A percentile compares a stretch with the other conserved stretches of the same genome.
Evolutionary conservation across 805 yeast species (phyloP).

Genomic region (Cyberlindnera xishuangbannaensis): DNA sequence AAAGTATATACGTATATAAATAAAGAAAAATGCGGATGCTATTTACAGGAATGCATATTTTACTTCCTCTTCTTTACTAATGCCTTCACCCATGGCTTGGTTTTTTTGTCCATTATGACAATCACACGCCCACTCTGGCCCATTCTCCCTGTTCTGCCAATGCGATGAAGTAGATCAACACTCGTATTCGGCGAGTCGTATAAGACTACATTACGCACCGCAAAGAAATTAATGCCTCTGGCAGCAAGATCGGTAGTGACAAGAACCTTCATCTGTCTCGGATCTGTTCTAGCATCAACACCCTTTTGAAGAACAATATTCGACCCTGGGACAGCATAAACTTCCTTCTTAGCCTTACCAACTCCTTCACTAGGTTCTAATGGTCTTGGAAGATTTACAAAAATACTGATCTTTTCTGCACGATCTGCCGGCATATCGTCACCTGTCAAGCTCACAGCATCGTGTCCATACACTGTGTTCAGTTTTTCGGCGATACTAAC

Average conservation of each 20-base stretch:
- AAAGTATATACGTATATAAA: too few species aligned
- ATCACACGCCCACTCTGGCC: slow-evolving; percentile 85
- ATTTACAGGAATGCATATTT: too few species aligned
- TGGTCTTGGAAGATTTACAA: slow-evolving; percentile 53
- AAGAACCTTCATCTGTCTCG: slow-evolving; percentile 51
- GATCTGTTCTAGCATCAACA: not conserved
- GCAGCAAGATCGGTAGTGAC: slow-evolving; percentile 87
- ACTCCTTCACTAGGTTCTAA: slow-evolving; percentile 24
- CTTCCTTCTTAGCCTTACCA: slow-evolving; percentile 5
- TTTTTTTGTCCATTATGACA: slow-evolving; percentile 60
- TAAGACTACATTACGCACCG: slow-evolving; percentile 73
- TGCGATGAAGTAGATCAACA: slow-evolving; percentile 82
- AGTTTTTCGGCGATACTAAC: slow-evolving; percentile 51
- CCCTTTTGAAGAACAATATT: slow-evolving; percentile 26
- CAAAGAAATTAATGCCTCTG: slow-evolving; percentile 82
- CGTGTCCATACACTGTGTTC: slow-evolving; percentile 43
- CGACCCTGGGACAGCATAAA: slow-evolving; percentile 28
- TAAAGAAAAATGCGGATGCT: too few species aligned
- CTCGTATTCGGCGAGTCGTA: slow-evolving; percentile 84
- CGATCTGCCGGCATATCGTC: slow-evolving; percentile 59
- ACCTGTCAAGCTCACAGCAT: slow-evolving; percentile 64
- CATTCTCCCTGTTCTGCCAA: slow-evolving; percentile 94
- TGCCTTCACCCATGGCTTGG: slow-evolving; percentile 79
- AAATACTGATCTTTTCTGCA: slow-evolving; percentile 47
- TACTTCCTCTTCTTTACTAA: slow-evolving; percentile 28